A percentile compares a stretch with the other conserved stretches of the same genome.
Evolutionary conservation across 2,329 filamentous ascomycete species (phyloP).

Genomic region (Akanthomyces lecanii): DNA sequence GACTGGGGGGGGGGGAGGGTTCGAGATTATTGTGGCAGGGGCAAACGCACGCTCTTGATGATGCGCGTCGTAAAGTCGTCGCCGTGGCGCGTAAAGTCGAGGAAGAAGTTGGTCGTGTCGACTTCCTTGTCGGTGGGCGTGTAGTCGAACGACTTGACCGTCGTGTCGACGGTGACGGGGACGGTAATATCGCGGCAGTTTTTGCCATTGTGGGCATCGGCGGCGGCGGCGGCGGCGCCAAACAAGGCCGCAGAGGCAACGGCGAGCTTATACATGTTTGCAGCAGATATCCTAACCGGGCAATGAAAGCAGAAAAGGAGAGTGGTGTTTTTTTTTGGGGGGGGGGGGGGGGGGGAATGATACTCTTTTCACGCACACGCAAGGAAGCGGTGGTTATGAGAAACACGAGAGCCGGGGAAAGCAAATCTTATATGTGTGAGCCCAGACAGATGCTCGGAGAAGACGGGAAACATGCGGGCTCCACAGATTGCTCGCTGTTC

Average conservation of each 20-base stretch:
- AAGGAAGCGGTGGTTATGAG: too few species aligned
- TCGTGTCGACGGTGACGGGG: conserved; percentile 35
- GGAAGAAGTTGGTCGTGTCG: conserved; percentile 53
- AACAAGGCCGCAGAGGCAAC: conserved; percentile 24
- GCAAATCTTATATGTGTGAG: neutral
- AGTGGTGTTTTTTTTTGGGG: neutral
- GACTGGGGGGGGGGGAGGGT: too few species aligned
- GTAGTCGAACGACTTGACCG: conserved; percentile 1
- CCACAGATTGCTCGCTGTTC: neutral
- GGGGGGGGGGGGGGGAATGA: too few species aligned
- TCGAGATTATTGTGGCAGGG: too few species aligned
- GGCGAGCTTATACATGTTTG: conserved; percentile 16
- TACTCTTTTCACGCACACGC: neutral
- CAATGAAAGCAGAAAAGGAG: neutral
- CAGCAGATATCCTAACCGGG: neutral
- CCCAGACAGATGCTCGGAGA: too few species aligned
- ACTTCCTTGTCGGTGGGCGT: conserved; percentile 45
- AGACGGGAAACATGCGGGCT: neutral
- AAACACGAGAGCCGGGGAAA: neutral
- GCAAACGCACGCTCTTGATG: conserved; percentile 39
- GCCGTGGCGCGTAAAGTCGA: conserved; percentile 46
- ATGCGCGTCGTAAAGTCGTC: conserved; percentile 44
- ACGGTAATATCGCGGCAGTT: conserved; percentile 49
- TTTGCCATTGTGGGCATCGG: conserved; percentile 30
- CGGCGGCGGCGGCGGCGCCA: conserved; percentile 26